A percentile compares a stretch with the other conserved stretches of the same genome.
phyloP scores from a whole-genome alignment of 2,329 filamentous ascomycete species.

The Tolypocladium cylindrosporum region DNA sequence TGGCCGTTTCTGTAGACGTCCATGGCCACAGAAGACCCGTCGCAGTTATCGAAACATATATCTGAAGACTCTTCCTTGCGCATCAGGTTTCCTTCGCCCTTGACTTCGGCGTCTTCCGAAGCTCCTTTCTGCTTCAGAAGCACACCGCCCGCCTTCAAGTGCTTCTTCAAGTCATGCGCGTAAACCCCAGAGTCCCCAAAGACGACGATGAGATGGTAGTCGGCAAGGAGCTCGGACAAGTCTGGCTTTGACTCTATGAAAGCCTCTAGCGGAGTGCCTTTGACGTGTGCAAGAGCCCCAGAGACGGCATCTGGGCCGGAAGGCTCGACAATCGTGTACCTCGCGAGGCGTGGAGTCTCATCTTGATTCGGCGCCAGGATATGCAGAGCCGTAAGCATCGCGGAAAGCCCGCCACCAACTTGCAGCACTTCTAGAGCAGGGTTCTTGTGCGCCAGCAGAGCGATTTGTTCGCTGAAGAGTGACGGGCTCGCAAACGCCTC shows the following conservation, averaged over 20 bases:
- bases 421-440: constrained; percentile 29
- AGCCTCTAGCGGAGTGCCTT: constrained; percentile 6
- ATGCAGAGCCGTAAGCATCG: constrained; percentile 15
- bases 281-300: constrained; percentile 3
- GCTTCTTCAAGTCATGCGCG: constrained; percentile 7
- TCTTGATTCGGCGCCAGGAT: constrained; percentile 10
- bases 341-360: constrained; percentile 21
- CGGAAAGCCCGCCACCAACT: constrained; percentile 16
- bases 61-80: neutral
- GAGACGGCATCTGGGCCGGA: constrained; percentile 1
- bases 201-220: constrained; percentile 24
- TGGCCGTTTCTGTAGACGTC: constrained; percentile 2
- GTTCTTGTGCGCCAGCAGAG: constrained; percentile 27
- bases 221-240: constrained; percentile 10
- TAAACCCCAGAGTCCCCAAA: constrained; percentile 8
- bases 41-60: neutral
- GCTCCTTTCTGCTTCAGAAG: constrained; percentile 11
- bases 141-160: constrained; percentile 18
- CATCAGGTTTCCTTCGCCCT: neutral
- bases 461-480: constrained; percentile 16
- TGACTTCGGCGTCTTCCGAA: neutral
- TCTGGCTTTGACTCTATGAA: constrained; percentile 19
- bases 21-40: neutral
- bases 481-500: constrained; percentile 12
- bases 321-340: constrained; percentile 19